These are phyloP conservation scores for Saitozyma sp. DNA, from an alignment of 768 basidiomycete species.

Conservation along the genomic window DNA sequence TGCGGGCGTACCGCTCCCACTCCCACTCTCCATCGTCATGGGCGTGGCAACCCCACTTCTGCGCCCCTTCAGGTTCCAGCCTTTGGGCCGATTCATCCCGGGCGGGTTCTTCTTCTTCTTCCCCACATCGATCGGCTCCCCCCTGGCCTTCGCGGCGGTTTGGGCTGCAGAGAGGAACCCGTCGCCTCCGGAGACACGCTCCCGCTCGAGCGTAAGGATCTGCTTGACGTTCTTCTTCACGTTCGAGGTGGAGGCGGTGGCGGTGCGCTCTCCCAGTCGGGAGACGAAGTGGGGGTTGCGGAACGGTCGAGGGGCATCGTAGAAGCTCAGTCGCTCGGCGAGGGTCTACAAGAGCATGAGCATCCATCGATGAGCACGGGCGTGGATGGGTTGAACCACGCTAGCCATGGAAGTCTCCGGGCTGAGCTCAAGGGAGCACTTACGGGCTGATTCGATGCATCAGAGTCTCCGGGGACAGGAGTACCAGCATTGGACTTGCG, in stretches of 20 bases:
- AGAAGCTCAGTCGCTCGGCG: slow-evolving; percentile 35
- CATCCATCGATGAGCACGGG: neutral
- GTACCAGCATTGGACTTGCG: slow-evolving; percentile 13
- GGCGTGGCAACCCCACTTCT: slow-evolving; percentile 8
- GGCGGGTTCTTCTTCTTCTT: slow-evolving; percentile 36
- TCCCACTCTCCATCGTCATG: slow-evolving; percentile 10
- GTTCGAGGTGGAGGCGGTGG: slow-evolving; percentile 13
- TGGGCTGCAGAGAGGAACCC: slow-evolving; percentile 39
- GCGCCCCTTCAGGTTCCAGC: slow-evolving; percentile 7
- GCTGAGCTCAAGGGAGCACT: neutral
- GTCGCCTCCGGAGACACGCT: slow-evolving; percentile 38
- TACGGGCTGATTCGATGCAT: slow-evolving; percentile 2
- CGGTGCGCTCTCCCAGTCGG: slow-evolving; percentile 26
- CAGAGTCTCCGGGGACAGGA: slow-evolving; percentile 9
- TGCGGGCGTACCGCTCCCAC: too few species aligned
- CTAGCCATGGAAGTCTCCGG: neutral
- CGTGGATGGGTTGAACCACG: neutral
- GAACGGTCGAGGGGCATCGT: slow-evolving; percentile 38
- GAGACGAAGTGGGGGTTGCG: slow-evolving; percentile 29
- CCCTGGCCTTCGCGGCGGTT: slow-evolving; percentile 29
- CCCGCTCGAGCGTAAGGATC: slow-evolving; percentile 43
- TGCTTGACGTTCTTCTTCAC: slow-evolving; percentile 49
- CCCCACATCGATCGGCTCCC: slow-evolving; percentile 33
- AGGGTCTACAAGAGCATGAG: slow-evolving; percentile 17
- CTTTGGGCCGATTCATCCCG: slow-evolving; percentile 11